These are phyloP conservation scores for Collybia sordida DNA, from an alignment of 768 basidiomycete genomes.

Conservation along the genomic window DNA sequence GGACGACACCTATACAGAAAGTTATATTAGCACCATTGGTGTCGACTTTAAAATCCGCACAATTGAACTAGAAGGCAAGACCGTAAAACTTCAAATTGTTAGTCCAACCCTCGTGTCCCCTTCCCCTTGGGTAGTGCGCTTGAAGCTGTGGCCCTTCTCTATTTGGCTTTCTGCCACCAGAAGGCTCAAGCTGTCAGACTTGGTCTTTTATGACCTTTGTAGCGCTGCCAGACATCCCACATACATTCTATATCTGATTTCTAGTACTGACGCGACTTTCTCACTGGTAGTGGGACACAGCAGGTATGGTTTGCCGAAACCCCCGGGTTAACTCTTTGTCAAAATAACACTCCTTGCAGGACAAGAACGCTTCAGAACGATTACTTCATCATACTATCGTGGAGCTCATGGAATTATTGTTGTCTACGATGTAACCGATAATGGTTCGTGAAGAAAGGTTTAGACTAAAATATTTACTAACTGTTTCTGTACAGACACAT, in stretches of 20 bases:
- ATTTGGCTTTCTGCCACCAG: too few species aligned
- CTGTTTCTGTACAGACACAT: constrained; percentile 63
- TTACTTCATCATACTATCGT: constrained; percentile 99
- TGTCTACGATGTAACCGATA: constrained; percentile 98
- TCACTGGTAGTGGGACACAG: constrained; percentile 88
- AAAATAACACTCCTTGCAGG: constrained; percentile 43
- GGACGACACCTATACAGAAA: constrained; percentile 97
- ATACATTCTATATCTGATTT: not conserved
- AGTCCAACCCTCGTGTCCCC: constrained; percentile 33
- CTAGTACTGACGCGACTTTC: constrained; percentile 24
- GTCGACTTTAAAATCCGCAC: constrained; percentile 99
- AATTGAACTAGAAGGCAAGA: constrained; percentile 98
- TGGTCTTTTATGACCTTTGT: too few species aligned
- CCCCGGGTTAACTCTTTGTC: not conserved
- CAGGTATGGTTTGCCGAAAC: constrained; percentile 49
- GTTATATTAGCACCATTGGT: constrained; percentile 96
- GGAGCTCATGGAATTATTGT: constrained; percentile 98
- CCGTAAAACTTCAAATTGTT: constrained; percentile 97
- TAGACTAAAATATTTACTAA: constrained; percentile 1
- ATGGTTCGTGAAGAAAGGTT: constrained; percentile 46
- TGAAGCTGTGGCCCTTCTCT: not conserved
- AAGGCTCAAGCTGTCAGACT: too few species aligned
- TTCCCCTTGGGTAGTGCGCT: constrained; percentile 4
- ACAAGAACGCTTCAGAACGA: constrained; percentile 98
- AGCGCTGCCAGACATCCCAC: too few species aligned